Percentiles rank a stretch among this genome's conserved stretches.
These are phyloP conservation scores for Tulasnella sp. DNA, from an alignment of 768 basidiomycete genomes.

Conservation along the genomic window DNA sequence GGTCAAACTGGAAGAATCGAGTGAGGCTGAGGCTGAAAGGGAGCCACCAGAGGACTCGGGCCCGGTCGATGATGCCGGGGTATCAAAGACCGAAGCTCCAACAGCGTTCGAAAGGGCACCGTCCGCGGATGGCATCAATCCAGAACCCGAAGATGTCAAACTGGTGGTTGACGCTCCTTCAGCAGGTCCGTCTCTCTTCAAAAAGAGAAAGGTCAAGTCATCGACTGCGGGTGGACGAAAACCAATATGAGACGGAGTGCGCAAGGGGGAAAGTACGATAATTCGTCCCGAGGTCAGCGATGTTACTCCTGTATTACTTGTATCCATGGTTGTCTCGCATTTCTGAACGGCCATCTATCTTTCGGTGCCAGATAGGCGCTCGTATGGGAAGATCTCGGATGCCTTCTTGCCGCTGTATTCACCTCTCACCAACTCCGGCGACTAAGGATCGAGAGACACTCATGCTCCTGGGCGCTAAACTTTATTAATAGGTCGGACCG, in stretches of 20 bases:
- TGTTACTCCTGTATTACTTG: constrained; percentile 1
- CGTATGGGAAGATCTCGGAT: not conserved
- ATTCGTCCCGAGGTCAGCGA: not conserved
- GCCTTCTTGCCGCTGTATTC: not conserved
- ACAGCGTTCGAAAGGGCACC: not conserved
- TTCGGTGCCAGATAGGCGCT: constrained; percentile 4
- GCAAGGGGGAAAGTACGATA: not conserved
- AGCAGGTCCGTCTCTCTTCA: constrained; percentile 17
- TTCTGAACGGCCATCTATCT: not conserved
- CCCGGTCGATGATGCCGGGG: not conserved
- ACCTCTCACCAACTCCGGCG: not conserved
- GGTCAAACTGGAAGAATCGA: not conserved
- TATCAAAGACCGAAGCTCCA: not conserved
- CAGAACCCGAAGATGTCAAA: constrained; percentile 22
- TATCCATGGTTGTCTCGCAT: not conserved
- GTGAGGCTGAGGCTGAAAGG: not conserved
- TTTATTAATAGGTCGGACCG: not conserved
- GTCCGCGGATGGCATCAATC: not conserved
- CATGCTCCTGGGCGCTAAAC: not conserved
- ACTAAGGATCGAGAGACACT: not conserved
- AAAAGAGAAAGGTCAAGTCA: constrained; percentile 26
- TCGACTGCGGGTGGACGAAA: constrained; percentile 22
- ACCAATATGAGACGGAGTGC: not conserved
- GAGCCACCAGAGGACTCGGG: not conserved
- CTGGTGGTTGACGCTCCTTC: not conserved